Base-by-base conservation (phyloP, 208 protist genomes). In the Leishmania lainsoni region DNA sequence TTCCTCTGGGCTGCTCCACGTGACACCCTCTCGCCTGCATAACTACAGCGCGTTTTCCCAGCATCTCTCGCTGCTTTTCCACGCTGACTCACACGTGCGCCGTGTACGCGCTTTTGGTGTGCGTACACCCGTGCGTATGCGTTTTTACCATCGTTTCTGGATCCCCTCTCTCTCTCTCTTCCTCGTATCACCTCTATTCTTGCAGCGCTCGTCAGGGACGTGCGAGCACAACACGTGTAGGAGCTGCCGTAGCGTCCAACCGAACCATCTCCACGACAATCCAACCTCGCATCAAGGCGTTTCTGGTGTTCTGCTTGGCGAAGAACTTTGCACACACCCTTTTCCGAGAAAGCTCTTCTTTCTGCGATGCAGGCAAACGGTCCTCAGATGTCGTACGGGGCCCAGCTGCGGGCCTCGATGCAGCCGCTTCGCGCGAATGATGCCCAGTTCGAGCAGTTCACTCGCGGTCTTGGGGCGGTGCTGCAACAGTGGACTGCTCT, bases 401-500 rank as follows among this genome's bases (percentile, higher is more conserved):
- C 71, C 32, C 83, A 85, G 75, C 22, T 93, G 29, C 74, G 80
- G 17, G 80, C 84, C 16, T 39, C 76, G 5, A 76, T 80, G 76
- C 76, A 81, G 77, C 49, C 88, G 32, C 78, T 86, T 66, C 91
- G 87, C 2, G 93, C 93, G 8, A 95, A 76, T 26, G 90, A 94
- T 20, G 82, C 81, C 68, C 93, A 97, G 83, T 92, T 95, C 52
- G 71, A 79, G 48, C 85, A 81, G 48, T 97, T 97, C 70, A 78
- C 89, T 5, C 78, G 83, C 51, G 94, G 94, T 39, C 26, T 95
- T 14, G 76, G 79, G 17, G 91, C 94, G 4, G 94, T 97, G 66
- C 84, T 97, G 75, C 89, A 94, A 74, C 94, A 97, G 80, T 97
- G 94, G 92, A 96, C 92, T 14, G 94, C 94, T 16, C 84, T 97